A percentile compares a stretch with the other conserved stretches of the same genome.
Conservation (phyloP, 345 rosid species). For the Eucalyptus polyanthemos region DNA sequence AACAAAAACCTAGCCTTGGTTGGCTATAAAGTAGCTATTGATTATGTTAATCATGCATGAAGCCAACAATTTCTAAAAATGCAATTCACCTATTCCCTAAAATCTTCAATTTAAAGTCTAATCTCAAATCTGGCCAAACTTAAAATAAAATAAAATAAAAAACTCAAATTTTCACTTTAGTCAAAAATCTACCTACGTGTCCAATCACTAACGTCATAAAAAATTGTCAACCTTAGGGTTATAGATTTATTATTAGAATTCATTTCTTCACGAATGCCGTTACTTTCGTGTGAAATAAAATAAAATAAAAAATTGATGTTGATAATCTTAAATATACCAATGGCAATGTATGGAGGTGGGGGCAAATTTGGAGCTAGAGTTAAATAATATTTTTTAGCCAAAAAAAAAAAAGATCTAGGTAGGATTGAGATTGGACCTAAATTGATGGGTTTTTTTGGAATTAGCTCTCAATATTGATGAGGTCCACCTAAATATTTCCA, state of each 20-base stretch:
- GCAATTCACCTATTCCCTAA: background rate
- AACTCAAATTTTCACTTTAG: background rate
- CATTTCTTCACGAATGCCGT: fast-evolving
- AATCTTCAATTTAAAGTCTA: background rate
- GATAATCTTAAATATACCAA: background rate
- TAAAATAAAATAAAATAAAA: too few relatives aligned
- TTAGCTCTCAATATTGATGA: background rate
- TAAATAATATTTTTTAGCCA: background rate
- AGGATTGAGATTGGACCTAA: background rate
- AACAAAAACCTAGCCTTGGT: background rate
- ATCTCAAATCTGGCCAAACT: background rate
- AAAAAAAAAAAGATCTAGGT: background rate
- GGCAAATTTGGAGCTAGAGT: background rate
- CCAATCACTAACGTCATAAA: background rate
- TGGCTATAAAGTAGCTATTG: background rate
- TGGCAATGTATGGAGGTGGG: background rate
- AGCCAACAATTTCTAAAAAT: background rate
- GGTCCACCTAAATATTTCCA: background rate
- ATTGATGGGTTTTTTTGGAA: background rate
- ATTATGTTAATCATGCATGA: background rate
- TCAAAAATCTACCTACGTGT: background rate
- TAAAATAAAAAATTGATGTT: background rate
- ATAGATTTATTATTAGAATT: background rate
- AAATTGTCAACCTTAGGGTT: background rate
- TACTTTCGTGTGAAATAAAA: background rate